Conservation (phyloP, 2,329 filamentous ascomycete genomes). For the Scedosporium boydii region DNA sequence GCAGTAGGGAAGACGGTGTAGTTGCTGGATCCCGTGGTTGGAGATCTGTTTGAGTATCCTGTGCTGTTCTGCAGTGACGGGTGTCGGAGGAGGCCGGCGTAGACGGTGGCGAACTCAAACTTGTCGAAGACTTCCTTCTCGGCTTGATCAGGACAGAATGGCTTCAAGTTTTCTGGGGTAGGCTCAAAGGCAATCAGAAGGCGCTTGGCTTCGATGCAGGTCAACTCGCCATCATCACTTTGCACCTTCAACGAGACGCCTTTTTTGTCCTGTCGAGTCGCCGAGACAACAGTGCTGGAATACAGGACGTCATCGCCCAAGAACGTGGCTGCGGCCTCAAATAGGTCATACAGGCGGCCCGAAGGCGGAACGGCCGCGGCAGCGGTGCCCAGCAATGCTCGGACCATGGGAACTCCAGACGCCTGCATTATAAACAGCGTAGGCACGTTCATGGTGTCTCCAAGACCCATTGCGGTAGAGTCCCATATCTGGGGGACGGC, state of each 20-base stretch:
- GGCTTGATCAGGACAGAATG: slow-evolving; percentile 11
- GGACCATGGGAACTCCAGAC: slow-evolving; percentile 24
- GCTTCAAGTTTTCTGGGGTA: slow-evolving; percentile 12
- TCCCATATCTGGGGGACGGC: slow-evolving; percentile 28
- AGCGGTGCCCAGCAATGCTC: slow-evolving; percentile 19
- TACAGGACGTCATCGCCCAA: slow-evolving; percentile 27
- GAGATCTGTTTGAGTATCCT: slow-evolving; percentile 13
- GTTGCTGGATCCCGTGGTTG: slow-evolving; percentile 13
- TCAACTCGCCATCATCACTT: slow-evolving; percentile 6
- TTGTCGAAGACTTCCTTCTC: slow-evolving; percentile 14
- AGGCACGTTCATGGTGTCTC: slow-evolving; percentile 29
- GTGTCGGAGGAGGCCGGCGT: slow-evolving; percentile 17
- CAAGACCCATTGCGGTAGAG: slow-evolving; percentile 31
- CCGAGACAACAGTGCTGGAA: slow-evolving; percentile 21
- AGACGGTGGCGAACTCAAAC: slow-evolving; percentile 14
- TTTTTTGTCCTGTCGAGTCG: slow-evolving; percentile 15
- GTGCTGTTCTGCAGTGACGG: slow-evolving; percentile 14
- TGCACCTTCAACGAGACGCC: slow-evolving; percentile 11
- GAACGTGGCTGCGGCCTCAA: slow-evolving; percentile 23
- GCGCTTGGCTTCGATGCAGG: slow-evolving; percentile 14
- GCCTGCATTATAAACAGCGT: slow-evolving; percentile 36
- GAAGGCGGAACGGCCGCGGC: slow-evolving; percentile 23
- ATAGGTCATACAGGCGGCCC: slow-evolving; percentile 29
- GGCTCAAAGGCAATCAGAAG: slow-evolving; percentile 17
- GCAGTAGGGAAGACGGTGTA: slow-evolving; percentile 15